Percentiles rank a stretch among this genome's conserved stretches.
Evolutionary conservation across 805 yeast genomes (phyloP).

Genomic region (Ogataea sp.): DNA sequence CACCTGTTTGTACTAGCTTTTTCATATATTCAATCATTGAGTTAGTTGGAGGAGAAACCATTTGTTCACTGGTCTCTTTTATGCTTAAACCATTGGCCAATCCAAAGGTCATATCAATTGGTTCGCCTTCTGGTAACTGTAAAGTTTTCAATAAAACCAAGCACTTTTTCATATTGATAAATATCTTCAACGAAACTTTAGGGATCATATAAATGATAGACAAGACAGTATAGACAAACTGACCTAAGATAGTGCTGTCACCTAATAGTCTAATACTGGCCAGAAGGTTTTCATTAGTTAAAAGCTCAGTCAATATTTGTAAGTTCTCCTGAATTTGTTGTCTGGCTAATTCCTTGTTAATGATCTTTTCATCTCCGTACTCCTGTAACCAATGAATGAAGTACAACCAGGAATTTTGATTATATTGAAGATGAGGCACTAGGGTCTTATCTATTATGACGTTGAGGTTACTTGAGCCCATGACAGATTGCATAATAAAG

Average conservation of each 20-base stretch:
- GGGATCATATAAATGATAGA: constrained; percentile 18
- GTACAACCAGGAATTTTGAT: constrained; percentile 6
- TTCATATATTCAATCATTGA: constrained; percentile 5
- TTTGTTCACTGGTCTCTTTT: neutral
- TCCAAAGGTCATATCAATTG: neutral
- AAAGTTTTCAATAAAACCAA: constrained; percentile 11
- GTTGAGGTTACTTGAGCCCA: constrained; percentile 1
- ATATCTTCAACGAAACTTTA: constrained; percentile 14
- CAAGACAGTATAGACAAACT: constrained; percentile 13
- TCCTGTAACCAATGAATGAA: constrained; percentile 14
- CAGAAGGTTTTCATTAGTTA: constrained; percentile 15
- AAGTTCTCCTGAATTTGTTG: constrained; percentile 4
- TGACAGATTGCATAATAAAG: constrained; percentile 8
- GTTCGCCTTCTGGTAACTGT: constrained; percentile 2
- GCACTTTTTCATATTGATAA: constrained; percentile 19
- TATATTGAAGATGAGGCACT: constrained; percentile 13
- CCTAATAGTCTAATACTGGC: constrained; percentile 2
- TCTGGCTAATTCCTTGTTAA: neutral
- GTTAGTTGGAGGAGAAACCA: constrained; percentile 8
- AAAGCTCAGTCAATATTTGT: constrained; percentile 9
- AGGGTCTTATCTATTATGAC: constrained; percentile 7
- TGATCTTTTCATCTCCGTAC: constrained; percentile 8
- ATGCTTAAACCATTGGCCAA: neutral
- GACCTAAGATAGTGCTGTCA: neutral
- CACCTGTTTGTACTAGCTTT: constrained; percentile 18